Conservation (phyloP, 202 grass and related monocot genomes). For the Setaria viridis region DNA sequence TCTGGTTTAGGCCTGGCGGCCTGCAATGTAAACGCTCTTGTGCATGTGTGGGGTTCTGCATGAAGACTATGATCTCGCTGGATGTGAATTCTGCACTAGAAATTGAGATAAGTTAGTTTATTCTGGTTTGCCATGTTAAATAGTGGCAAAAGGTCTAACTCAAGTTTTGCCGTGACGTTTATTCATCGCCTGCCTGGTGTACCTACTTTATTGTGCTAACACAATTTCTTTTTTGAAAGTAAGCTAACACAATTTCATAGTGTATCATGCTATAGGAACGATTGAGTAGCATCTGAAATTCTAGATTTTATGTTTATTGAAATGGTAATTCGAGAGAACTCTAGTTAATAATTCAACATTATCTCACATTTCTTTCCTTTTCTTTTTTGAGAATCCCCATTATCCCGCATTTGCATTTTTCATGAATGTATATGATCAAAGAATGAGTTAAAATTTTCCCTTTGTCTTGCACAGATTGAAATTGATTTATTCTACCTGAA, state of each 20-base stretch:
- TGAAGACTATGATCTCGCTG: background rate
- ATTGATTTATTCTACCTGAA: slow-evolving; percentile 1
- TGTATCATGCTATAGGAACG: background rate
- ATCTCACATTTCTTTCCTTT: no score
- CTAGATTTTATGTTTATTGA: background rate
- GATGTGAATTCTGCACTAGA: background rate
- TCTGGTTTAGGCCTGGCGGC: background rate
- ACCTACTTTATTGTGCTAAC: background rate
- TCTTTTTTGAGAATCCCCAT: no score
- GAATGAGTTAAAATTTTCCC: background rate
- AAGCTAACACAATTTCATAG: background rate
- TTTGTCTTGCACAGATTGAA: slow-evolving; percentile 7
- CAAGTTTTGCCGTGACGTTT: background rate
- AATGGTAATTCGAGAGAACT: background rate
- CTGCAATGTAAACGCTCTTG: background rate
- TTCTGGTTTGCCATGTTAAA: background rate
- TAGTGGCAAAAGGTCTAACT: background rate
- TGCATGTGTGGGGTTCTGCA: background rate
- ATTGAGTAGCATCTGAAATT: background rate
- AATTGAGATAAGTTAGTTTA: background rate
- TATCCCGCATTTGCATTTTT: background rate
- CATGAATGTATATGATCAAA: background rate
- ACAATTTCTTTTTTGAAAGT: background rate
- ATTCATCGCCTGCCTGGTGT: background rate
- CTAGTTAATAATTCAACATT: background rate